A percentile compares a stretch with the other conserved stretches of the same genome.
Conservation (phyloP, 305 asterid species). For the Plantago lanceolata region DNA sequence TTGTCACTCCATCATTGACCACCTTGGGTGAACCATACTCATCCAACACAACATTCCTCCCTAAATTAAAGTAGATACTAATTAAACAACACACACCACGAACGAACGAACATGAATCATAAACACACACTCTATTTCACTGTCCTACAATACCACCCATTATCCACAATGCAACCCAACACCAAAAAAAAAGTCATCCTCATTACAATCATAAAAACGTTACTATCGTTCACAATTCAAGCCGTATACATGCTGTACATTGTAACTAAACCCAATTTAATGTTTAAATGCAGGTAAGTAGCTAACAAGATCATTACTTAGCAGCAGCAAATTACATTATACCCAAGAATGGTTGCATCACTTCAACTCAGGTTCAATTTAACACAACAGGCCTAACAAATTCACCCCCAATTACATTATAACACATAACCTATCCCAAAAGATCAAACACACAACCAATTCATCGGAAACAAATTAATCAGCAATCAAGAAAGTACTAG, state of each 20-base stretch:
- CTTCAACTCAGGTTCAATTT: not conserved
- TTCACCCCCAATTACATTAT: not conserved
- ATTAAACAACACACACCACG: not conserved
- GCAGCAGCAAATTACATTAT: not conserved
- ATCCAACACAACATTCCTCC: conserved; percentile 90
- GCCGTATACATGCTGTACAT: no score
- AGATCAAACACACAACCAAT: not conserved
- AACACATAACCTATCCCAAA: not conserved
- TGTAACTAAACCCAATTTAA: not conserved
- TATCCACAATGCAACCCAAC: not conserved
- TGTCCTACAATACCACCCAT: not conserved
- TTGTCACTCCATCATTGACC: conserved; percentile 92
- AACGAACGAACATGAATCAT: not conserved
- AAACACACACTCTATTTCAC: not conserved
- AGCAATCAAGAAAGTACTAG: conserved; percentile 14
- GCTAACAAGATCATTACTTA: not conserved
- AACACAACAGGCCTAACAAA: not conserved
- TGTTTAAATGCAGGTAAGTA: not conserved
- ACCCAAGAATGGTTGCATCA: not conserved
- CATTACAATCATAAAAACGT: no score
- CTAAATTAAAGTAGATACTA: conserved; percentile 30
- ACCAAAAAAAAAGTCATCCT: no score
- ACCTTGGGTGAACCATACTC: conserved; percentile 89
- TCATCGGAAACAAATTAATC: not conserved
- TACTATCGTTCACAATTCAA: no score